Base-by-base conservation (phyloP, 129 eudicot genomes). In the Logfia minima region DNA sequence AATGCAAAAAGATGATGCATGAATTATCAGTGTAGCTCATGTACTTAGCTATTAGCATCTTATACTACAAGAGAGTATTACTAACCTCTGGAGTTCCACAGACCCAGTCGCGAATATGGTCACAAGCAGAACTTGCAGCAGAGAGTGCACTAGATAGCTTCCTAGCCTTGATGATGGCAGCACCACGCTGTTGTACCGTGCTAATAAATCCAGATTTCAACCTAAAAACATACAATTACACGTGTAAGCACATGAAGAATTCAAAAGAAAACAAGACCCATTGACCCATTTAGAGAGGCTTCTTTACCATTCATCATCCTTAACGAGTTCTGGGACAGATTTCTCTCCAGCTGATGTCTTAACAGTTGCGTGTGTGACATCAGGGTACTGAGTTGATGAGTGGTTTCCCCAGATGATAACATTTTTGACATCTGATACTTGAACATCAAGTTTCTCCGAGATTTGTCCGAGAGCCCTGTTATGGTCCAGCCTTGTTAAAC, bases 81-180 rank as follows among this genome's bases (percentile, higher is more conserved):
- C 84, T 37, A 10, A 95, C 99, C 99, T 89, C 97, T 66, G 97
- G 99, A 70, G 99, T 95, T 82, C 99, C 99, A 71, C 91, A 90
- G 73, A 95, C 97, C 99, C 97, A 95, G 60, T 95, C 96, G 77
- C 97, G 99, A 29, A 95, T 95, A 83, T 95, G 99, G 83, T 95
- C 99, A 82, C 99, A 95, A 71, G 99, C 99, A 73, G 99, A 85
- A 72, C 99, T 95, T 52, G 99, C 99, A 82, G 99, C 99, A 59
- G 99, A 95, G 48, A 95, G 84, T 24, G 99, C 99, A 89, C 99
- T 95, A 5, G 99, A 95, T 22, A 95, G 90, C 90, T 95, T 95
- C 84, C 99, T 87, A 80, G 99, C 99, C 80, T 95, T 95, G 84
- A 95, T 95, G 62, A 95, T 95, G 3, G 99, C 99, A 81, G 99